phyloP scores from a whole-genome alignment of 2,329 filamentous ascomycete species.

The Trichoderma arundinaceum region DNA sequence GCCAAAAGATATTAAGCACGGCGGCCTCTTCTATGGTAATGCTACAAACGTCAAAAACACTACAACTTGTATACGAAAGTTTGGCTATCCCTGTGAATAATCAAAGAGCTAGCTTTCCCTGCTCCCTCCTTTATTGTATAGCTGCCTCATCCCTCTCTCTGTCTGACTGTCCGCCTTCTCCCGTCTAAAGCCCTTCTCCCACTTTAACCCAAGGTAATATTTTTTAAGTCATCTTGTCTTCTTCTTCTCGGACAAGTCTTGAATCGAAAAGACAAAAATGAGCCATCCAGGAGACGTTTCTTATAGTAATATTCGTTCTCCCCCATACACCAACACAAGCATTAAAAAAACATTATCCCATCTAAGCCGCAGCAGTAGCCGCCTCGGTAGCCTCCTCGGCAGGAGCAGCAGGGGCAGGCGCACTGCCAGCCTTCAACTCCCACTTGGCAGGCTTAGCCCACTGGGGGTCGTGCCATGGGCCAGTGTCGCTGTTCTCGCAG shows the following conservation, averaged over 20 bases:
- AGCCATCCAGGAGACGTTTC: constrained; percentile 12
- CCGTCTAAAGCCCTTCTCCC: constrained; percentile 24
- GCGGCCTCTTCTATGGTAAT: neutral
- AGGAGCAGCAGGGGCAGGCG: constrained; percentile 40
- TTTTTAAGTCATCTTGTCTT: constrained; percentile 5
- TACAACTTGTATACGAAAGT: constrained; percentile 5
- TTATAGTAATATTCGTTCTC: constrained; percentile 11
- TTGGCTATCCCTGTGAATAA: constrained; percentile 17
- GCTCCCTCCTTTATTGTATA: constrained; percentile 12
- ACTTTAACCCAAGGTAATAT: constrained; percentile 19
- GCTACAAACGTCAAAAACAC: constrained; percentile 13
- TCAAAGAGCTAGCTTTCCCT: constrained; percentile 26
- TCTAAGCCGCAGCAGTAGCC: constrained; percentile 45
- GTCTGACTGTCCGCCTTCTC: neutral
- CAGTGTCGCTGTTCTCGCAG: constrained; percentile 84
- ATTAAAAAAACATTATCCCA: constrained; percentile 23
- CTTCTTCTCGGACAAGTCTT: constrained; percentile 17
- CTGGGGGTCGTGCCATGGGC: constrained; percentile 81
- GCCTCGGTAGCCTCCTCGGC: constrained; percentile 45
- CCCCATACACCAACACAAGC: constrained; percentile 12
- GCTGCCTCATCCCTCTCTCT: neutral
- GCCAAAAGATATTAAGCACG: neutral
- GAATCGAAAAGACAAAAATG: constrained; percentile 25
- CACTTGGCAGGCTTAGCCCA: constrained; percentile 71
- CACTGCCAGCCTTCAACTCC: constrained; percentile 53